A percentile compares a stretch with the other conserved stretches of the same genome.
These are phyloP conservation scores for Kodamaea kaohsiungensis DNA, from an alignment of 805 yeast species.

Conservation along the genomic window DNA sequence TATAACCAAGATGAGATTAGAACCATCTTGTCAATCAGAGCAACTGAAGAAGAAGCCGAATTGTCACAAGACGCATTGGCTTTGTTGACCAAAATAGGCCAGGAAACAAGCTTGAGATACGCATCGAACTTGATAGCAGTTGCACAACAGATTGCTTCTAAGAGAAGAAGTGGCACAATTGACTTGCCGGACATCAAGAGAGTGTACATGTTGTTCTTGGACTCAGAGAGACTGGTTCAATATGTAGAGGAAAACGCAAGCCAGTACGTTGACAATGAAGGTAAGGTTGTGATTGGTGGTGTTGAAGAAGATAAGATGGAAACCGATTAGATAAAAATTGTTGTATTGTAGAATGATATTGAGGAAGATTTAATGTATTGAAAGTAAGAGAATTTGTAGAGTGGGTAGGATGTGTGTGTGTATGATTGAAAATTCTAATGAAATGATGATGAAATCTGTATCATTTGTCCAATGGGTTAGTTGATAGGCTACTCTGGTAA, in stretches of 20 bases:
- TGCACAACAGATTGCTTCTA: conserved; percentile 80
- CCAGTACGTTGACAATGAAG: conserved; percentile 78
- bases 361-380: background rate
- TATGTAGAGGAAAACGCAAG: conserved; percentile 68
- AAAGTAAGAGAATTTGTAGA: conserved; percentile 2
- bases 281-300: conserved; percentile 55
- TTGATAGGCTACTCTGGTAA: too few species aligned
- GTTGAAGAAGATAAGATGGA: conserved; percentile 41
- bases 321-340: conserved; percentile 13
- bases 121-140: conserved; percentile 90
- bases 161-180: conserved; percentile 70
- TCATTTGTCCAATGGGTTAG: too few species aligned
- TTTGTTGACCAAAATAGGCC: conserved; percentile 83
- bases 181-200: conserved; percentile 85
- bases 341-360: background rate
- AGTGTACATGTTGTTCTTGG: conserved; percentile 83
- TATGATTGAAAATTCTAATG: too few species aligned
- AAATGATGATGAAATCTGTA: too few species aligned
- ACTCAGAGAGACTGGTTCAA: conserved; percentile 85
- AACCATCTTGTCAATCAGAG: conserved; percentile 83
- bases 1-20: conserved; percentile 83
- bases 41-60: conserved; percentile 92
- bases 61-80: conserved; percentile 80
- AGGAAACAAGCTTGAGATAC: conserved; percentile 88
- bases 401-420: too few species aligned